A percentile compares a stretch with the other conserved stretches of the same genome.
These are phyloP conservation scores for Litchi chinensis DNA, from an alignment of 345 rosid genomes.

Conservation along the genomic window DNA sequence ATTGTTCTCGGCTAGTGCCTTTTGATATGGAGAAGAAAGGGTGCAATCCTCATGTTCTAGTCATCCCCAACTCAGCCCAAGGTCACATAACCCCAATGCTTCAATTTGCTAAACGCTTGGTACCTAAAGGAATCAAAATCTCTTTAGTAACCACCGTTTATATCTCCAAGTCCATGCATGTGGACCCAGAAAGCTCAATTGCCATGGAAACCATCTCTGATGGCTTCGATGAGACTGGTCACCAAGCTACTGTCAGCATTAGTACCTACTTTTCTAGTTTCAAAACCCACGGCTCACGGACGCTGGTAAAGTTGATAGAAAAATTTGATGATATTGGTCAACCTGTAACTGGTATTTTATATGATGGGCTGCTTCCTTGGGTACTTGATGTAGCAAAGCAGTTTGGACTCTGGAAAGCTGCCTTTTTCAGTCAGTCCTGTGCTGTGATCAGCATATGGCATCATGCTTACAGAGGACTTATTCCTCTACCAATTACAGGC, in stretches of 20 bases:
- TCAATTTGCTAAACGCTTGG: constrained; percentile 42
- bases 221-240: neutral
- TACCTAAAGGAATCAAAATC: constrained; percentile 31
- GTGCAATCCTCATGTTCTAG: constrained; percentile 23
- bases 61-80: constrained; percentile 35
- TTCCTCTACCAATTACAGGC: constrained; percentile 17
- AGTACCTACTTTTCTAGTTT: neutral
- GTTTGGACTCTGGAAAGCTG: constrained; percentile 29
- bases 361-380: constrained; percentile 39
- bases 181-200: neutral
- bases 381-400: constrained; percentile 34
- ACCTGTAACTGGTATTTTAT: constrained; percentile 17
- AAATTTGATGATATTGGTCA: neutral
- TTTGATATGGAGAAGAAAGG: neutral
- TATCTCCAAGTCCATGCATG: constrained; percentile 27
- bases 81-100: constrained; percentile 44
- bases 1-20: neutral
- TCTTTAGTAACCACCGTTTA: constrained; percentile 26
- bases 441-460: constrained; percentile 26
- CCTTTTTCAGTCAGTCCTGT: constrained; percentile 35
- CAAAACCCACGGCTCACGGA: constrained; percentile 19
- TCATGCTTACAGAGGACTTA: constrained; percentile 20
- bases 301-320: constrained; percentile 21
- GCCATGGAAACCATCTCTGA: neutral
- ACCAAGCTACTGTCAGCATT: neutral